Conservation (phyloP, 1,139 yeast species). For the Zhuliangozyma parablackwelliae region DNA sequence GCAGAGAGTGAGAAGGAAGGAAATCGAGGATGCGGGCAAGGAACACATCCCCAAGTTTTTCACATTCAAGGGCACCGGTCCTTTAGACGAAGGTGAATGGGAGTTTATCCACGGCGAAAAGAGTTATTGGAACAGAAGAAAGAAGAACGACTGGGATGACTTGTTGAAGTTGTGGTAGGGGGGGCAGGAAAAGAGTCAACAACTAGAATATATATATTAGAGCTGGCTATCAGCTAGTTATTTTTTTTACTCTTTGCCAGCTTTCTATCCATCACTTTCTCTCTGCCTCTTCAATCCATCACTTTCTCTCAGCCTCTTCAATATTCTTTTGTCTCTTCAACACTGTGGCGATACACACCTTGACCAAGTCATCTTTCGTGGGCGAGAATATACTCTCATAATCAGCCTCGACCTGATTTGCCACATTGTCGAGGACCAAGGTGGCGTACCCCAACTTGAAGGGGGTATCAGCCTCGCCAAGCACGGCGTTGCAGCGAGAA, state of each 20-base stretch:
- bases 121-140: conserved; percentile 80
- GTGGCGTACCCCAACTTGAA: conserved; percentile 10
- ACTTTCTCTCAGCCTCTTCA: conserved; percentile 14
- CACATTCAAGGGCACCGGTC: conserved; percentile 38
- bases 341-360: conserved; percentile 12
- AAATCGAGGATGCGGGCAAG: conserved; percentile 41
- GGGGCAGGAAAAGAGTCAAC: no score
- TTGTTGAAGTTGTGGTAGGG: conserved; percentile 48
- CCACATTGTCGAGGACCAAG: conserved; percentile 6
- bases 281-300: conserved; percentile 16
- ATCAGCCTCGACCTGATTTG: background rate
- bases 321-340: conserved; percentile 11
- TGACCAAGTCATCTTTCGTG: conserved; percentile 10
- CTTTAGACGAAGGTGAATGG: conserved; percentile 53
- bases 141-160: conserved; percentile 55
- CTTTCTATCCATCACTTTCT: conserved; percentile 11
- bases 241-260: no score
- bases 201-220: no score
- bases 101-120: conserved; percentile 53
- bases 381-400: conserved; percentile 10
- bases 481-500: conserved; percentile 1
- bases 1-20: conserved; percentile 75
- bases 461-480: conserved; percentile 8
- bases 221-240: no score
- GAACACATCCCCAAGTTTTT: conserved; percentile 63